A percentile compares a stretch with the other conserved stretches of the same genome.
These are phyloP conservation scores for Solanum chiquidenum DNA, from an alignment of 257 asterid genomes.

Conservation along the genomic window DNA sequence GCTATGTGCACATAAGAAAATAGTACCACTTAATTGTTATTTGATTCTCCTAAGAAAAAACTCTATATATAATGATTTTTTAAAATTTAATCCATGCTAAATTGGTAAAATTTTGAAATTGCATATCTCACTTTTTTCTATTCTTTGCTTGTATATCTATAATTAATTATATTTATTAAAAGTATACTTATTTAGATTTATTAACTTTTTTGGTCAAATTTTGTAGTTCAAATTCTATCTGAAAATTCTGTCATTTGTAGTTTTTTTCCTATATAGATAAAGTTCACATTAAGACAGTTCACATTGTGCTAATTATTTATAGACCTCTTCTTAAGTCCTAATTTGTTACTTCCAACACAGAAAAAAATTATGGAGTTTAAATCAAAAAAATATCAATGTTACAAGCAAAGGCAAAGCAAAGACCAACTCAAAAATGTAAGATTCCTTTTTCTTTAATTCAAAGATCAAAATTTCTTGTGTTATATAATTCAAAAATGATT, in stretches of 20 bases:
- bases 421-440: background rate
- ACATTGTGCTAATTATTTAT: background rate
- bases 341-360: background rate
- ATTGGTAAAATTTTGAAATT: background rate
- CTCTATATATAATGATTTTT: too few relatives aligned
- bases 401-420: background rate
- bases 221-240: background rate
- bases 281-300: background rate
- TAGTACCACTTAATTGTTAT: background rate
- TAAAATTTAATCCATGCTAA: background rate
- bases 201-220: background rate
- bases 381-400: background rate
- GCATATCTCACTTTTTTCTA: background rate
- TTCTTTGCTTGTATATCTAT: background rate
- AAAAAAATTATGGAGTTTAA: background rate
- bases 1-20: background rate
- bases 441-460: background rate
- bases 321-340: background rate
- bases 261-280: background rate
- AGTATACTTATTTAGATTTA: background rate
- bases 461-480: background rate
- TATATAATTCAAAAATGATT: background rate
- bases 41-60: background rate
- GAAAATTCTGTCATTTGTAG: background rate
- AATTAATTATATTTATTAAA: background rate